Conservation (phyloP, 768 basidiomycete species). For the Psilocybe cubensis region DNA sequence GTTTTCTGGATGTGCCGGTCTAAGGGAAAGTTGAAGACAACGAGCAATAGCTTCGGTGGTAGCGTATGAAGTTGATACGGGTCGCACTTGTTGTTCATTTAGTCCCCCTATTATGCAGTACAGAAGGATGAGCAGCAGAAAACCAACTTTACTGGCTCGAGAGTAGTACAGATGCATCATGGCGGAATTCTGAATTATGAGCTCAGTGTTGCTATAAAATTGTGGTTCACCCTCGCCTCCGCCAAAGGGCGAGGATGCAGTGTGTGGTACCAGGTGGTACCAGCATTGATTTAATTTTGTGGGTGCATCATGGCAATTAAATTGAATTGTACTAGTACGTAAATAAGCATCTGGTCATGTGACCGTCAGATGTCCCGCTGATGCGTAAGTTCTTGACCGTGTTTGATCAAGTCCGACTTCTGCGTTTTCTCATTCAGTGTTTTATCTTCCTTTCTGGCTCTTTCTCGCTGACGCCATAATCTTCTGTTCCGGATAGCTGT, state of each 20-base stretch:
- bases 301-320: no score
- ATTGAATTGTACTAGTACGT: no score
- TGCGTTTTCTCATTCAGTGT: no score
- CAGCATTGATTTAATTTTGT: not conserved
- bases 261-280: not conserved
- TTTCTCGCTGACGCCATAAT: not conserved
- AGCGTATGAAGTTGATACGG: conserved; percentile 19
- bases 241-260: not conserved
- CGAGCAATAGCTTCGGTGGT: conserved; percentile 36
- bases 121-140: conserved; percentile 5
- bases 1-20: conserved; percentile 46
- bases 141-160: not conserved
- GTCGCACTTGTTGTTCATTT: not conserved
- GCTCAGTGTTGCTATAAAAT: no score
- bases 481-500: not conserved
- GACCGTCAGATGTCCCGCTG: no score
- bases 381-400: no score
- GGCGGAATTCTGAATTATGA: no score
- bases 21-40: conserved; percentile 45
- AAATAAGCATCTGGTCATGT: no score
- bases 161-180: not conserved
- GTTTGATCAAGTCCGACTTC: no score
- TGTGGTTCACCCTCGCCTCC: not conserved
- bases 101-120: not conserved
- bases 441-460: no score